Evolutionary conservation across 2,329 filamentous ascomycete genomes (phyloP), one percentile per base, ranked within the genome.

Genomic region (Apiospora malaysiana): DNA sequence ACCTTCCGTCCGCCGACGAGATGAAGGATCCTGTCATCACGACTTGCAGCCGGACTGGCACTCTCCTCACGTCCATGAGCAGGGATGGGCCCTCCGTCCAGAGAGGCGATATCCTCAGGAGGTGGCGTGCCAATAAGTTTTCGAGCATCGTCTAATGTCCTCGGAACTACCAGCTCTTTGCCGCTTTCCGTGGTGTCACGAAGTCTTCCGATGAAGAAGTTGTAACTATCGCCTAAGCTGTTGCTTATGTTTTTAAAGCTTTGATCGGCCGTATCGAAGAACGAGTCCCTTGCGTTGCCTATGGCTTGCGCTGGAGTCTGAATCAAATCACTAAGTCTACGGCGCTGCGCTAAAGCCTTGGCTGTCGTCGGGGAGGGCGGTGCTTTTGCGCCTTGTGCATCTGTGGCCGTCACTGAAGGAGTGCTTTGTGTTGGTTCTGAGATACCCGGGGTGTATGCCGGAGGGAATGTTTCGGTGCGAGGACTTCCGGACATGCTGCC

Each of bases 201-300:
- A 25, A 98, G 86, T 75, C 94, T 93, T 21, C 95, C 95, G 70
- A 99, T 90, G 32, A 99, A 84, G 79, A 98, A 97, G 72, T 94
- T 96, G 83, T 98, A 97, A 79, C 94, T 98, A 77, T 94, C 94
- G 72, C 95, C 95, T 4, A 98, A 85, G 66, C 94, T 97, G 77
- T 89, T 95, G 73, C 95, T 93, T 75, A 99, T 97, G 46, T 91
- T 97, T 78, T 98, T 97, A 74, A 98, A 86, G 1, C 95, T 89
- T 79, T 97, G 94, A 78, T 99, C 96, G 14, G 96, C 96, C 0
- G 94, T 95, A 75, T 89, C 94, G 72, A 97, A 89, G 37, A 97
- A 90, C 1, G 93, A 93, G 79, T 97, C 95, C 72, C 93, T 93
- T 59, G 94, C 94, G 43, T 91, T 93, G 72, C 93, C 93, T 70